Percentiles rank a stretch among this genome's conserved stretches.
These are phyloP conservation scores for Capsicum pubescens DNA, from an alignment of 257 asterid species.

Conservation along the genomic window DNA sequence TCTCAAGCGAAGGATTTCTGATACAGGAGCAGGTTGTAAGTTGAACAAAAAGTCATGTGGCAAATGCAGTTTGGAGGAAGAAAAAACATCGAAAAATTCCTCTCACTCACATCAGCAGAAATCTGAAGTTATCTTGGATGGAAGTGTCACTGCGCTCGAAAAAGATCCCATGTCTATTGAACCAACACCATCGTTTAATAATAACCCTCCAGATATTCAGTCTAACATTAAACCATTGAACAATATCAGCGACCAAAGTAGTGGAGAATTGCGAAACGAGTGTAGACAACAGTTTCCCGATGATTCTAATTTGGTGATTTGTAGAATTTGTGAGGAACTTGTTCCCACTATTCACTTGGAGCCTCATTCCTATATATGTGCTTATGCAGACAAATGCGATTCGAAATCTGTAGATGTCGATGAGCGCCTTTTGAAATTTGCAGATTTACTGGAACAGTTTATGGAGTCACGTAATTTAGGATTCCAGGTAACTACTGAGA, in stretches of 20 bases:
- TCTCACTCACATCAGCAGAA: slow-evolving; percentile 45
- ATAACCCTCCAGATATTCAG: slow-evolving; percentile 29
- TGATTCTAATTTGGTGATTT: slow-evolving; percentile 74
- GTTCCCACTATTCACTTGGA: slow-evolving; percentile 85
- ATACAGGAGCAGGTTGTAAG: slow-evolving; percentile 45
- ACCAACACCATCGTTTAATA: slow-evolving; percentile 40
- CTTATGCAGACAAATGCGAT: slow-evolving; percentile 89
- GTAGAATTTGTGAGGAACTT: slow-evolving; percentile 92
- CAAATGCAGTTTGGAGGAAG: slow-evolving; percentile 46
- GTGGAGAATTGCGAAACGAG: slow-evolving; percentile 46
- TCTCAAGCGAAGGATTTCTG: slow-evolving; percentile 60
- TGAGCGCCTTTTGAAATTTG: slow-evolving; percentile 79
- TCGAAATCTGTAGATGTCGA: slow-evolving; percentile 70
- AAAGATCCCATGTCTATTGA: slow-evolving; percentile 43
- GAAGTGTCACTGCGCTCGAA: slow-evolving; percentile 36
- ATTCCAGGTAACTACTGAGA: slow-evolving; percentile 47
- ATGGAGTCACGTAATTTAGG: slow-evolving; percentile 41
- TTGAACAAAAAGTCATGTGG: slow-evolving; percentile 41
- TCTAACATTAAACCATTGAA: slow-evolving; percentile 39
- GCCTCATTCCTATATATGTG: slow-evolving; percentile 95
- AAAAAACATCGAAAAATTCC: slow-evolving; percentile 40
- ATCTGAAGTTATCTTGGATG: slow-evolving; percentile 46
- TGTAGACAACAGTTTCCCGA: slow-evolving; percentile 50
- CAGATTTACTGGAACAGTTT: slow-evolving; percentile 85
- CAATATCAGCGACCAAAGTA: slow-evolving; percentile 43